These are phyloP conservation scores for Wallacemonas sp. DNA, from an alignment of 208 protist genomes.

Conservation along the genomic window DNA sequence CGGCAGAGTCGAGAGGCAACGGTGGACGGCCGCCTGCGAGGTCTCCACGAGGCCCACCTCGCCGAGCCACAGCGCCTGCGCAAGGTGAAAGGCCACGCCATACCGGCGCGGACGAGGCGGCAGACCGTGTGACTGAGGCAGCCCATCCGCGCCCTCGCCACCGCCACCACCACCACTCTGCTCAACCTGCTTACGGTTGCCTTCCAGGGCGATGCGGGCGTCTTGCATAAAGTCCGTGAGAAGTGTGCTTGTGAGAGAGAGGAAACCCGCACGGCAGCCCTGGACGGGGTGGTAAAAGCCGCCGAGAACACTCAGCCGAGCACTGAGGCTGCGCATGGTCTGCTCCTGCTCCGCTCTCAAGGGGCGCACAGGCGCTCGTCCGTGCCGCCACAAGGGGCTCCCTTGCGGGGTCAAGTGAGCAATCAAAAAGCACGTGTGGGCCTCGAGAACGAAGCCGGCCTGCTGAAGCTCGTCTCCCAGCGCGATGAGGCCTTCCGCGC, in stretches of 20 bases:
- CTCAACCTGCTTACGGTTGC: not conserved
- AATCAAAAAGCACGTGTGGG: conserved; percentile 75
- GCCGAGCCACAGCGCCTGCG: conserved; percentile 72
- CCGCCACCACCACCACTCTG: not conserved
- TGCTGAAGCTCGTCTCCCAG: conserved; percentile 46
- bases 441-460: conserved; percentile 45
- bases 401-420: conserved; percentile 47
- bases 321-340: conserved; percentile 50
- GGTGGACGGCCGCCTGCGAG: conserved; percentile 22
- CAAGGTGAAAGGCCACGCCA: conserved; percentile 50
- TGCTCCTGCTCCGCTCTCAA: conserved; percentile 41
- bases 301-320: conserved; percentile 57
- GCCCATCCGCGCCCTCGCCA: not conserved
- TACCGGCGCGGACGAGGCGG: conserved; percentile 34
- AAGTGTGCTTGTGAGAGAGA: conserved; percentile 57
- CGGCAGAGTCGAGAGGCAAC: conserved; percentile 22
- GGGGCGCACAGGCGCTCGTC: conserved; percentile 1
- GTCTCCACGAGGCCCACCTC: conserved; percentile 55
- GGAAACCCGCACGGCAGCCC: conserved; percentile 55
- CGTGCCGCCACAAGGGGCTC: conserved; percentile 13
- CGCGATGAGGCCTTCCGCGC: conserved; percentile 46
- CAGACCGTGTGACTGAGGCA: conserved; percentile 33
- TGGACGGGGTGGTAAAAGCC: conserved; percentile 49
- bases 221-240: conserved; percentile 65
- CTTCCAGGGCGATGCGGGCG: conserved; percentile 40